phyloP scores from a whole-genome alignment of 2,329 filamentous ascomycete genomes.

The Sporothrix brunneoviolacea region DNA sequence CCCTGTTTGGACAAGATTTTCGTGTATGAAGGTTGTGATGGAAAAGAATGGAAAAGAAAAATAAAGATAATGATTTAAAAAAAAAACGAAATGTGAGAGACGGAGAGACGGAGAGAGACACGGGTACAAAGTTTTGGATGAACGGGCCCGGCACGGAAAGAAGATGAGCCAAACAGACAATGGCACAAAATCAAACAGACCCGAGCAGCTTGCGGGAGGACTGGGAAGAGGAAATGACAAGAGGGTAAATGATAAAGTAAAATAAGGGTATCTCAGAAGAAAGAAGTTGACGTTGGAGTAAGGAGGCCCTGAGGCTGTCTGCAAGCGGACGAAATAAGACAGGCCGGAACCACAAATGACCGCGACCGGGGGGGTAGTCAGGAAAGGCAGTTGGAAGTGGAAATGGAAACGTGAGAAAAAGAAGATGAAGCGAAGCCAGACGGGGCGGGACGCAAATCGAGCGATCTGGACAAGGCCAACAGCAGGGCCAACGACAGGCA shows the following conservation, averaged over 20 bases:
- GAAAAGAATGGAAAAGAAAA: not conserved
- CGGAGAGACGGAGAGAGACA: not conserved
- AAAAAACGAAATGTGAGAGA: not conserved
- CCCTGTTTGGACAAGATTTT: no score
- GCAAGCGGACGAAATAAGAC: no score
- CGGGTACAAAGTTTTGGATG: slow-evolving; percentile 4
- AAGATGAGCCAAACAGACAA: slow-evolving; percentile 14
- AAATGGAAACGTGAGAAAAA: not conserved
- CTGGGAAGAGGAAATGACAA: not conserved
- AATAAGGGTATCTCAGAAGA: not conserved
- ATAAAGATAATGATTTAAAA: not conserved
- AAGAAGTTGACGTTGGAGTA: not conserved
- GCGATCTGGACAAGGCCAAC: no score
- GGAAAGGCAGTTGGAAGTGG: no score
- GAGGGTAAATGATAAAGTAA: not conserved
- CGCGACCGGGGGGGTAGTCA: no score
- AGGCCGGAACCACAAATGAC: no score
- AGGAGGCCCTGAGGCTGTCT: no score
- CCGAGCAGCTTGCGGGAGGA: not conserved
- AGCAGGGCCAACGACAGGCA: no score
- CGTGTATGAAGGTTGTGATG: not conserved
- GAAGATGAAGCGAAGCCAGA: not conserved
- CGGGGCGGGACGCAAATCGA: no score
- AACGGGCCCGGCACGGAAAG: slow-evolving; percentile 13
- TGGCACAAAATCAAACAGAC: slow-evolving; percentile 13